Percentiles rank a stretch among this genome's conserved stretches.
These are phyloP conservation scores for Naganishia cerealis DNA, from an alignment of 1,284 basidiomycete species.

Conservation along the genomic window DNA sequence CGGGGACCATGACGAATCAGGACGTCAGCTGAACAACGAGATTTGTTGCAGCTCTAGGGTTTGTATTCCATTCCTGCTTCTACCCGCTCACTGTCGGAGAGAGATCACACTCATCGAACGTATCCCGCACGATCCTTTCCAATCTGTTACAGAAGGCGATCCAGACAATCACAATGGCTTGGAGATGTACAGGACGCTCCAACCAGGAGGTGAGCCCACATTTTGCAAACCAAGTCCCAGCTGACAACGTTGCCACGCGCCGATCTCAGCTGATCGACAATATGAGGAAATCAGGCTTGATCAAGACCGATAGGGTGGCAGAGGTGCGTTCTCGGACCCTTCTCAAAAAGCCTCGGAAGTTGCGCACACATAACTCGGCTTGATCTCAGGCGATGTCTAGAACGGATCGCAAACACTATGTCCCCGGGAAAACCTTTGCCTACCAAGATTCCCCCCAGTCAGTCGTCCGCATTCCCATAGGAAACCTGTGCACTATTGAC, in stretches of 20 bases:
- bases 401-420: conserved; percentile 51
- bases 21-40: no score
- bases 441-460: conserved; percentile 54
- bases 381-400: conserved; percentile 48
- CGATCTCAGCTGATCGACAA: conserved; percentile 47
- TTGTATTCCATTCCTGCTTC: no score
- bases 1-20: conserved; percentile 17
- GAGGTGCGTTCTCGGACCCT: conserved; percentile 37
- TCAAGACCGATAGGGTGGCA: conserved; percentile 43
- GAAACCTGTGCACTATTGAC: neutral
- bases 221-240: neutral
- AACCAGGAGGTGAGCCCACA: conserved; percentile 14
- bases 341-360: neutral
- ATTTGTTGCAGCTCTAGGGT: no score
- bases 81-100: no score
- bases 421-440: conserved; percentile 34
- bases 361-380: no score
- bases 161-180: conserved; percentile 10
- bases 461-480: conserved; percentile 30
- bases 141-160: conserved; percentile 16
- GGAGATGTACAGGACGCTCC: conserved; percentile 21
- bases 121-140: neutral
- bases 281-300: conserved; percentile 43
- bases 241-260: neutral
- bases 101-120: neutral